Percentiles rank a stretch among this genome's conserved stretches.
Evolutionary conservation across 352 stramenopile genomes (phyloP).

Genomic region (Aphanomyces stellatus): DNA sequence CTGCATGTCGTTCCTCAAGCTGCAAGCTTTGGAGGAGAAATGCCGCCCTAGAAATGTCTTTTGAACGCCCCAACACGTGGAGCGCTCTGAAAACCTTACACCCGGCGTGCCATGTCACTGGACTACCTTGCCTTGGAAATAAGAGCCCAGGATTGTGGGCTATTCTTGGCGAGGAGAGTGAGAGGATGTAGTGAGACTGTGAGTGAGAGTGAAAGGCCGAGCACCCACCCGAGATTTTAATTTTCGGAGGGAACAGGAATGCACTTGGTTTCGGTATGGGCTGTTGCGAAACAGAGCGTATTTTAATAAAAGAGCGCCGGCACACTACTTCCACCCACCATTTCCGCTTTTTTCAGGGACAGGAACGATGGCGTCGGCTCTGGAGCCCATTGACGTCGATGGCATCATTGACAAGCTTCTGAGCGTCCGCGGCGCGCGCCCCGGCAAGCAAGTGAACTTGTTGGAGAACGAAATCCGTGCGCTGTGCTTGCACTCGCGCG

Average conservation of each 20-base stretch:
- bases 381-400: conserved; percentile 80
- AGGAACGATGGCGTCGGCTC: conserved; percentile 26
- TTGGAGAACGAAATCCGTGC: conserved; percentile 95
- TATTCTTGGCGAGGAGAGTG: background rate
- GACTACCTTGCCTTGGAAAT: background rate
- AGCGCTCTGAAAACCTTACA: no score
- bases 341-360: background rate
- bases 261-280: background rate
- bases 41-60: no score
- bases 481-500: conserved; percentile 92
- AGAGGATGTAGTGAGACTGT: background rate
- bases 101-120: background rate
- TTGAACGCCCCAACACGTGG: no score
- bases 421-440: conserved; percentile 78
- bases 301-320: background rate
- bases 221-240: background rate
- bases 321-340: conserved; percentile 5
- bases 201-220: background rate
- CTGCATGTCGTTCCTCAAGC: no score
- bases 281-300: background rate
- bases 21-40: no score
- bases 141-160: no score
- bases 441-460: conserved; percentile 81
- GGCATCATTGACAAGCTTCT: conserved; percentile 87
- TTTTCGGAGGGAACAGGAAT: background rate